Base-by-base conservation (phyloP, 495 filamentous ascomycete species). In the Aspergillus nidulans region DNA sequence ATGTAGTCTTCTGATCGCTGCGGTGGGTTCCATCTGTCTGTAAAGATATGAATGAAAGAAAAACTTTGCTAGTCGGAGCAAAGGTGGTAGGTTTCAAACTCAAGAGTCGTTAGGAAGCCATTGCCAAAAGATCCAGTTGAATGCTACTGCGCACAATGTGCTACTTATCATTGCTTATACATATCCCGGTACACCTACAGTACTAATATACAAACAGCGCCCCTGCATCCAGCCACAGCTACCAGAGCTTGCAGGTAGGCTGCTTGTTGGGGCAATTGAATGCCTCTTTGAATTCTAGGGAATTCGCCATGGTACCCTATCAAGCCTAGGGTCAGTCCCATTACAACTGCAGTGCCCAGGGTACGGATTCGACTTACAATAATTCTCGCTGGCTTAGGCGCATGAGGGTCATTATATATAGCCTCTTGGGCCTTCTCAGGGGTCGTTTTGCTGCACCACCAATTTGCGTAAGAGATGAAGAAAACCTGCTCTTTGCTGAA, bases 401-500 rank as follows among this genome's bases (percentile, higher is more conserved):
- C 76, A 66, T 90, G 87, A 0, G 80, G 80, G 64, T 89, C 85
- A 24, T 73, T 80, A 53, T 83, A 83, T 55, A 85, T 80, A 10
- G 69, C 64, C 40, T 79, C 69, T 43, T 81, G 71, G 0, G 81
- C 82, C 13, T 76, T 68, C 58, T 83, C 82, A 18, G 75, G 75
- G 12, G 81, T 81, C 12, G 64, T 73, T 71, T 87, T 87, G 20
- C 79, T 76, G 67, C 87, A 91, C 85, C 85, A 90, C 76, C 75
- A 81, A 51, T 80, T 88, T 16, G 64, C 79, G 55, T 83, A 89
- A 0, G 77, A 77, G 38, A 89, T 74, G 54, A 88, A 90, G 72
- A 90, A 89, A 18, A 91, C 69, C 66, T 91, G 87, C 49, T 88
- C 83, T 57, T 87, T 84, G 25, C 77, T 81, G 53, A 89, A 90